A percentile compares a stretch with the other conserved stretches of the same genome.
Evolutionary conservation across 2,329 filamentous ascomycete genomes (phyloP).

Genomic region (Fusarium sp.): DNA sequence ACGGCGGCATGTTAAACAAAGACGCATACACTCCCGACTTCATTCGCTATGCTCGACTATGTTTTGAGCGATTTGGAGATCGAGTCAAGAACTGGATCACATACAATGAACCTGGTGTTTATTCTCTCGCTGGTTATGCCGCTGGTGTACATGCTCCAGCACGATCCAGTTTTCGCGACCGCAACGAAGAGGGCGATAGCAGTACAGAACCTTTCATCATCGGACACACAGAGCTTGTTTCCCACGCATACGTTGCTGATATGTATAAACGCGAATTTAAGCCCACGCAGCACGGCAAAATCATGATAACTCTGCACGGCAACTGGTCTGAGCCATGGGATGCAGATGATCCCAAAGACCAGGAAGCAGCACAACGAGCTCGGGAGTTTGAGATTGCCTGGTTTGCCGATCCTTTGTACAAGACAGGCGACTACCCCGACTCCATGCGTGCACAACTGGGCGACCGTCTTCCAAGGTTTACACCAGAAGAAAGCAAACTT

Average conservation of each 20-base stretch:
- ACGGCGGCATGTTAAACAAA: slow-evolving; percentile 37
- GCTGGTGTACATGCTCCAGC: slow-evolving; percentile 35
- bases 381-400: slow-evolving; percentile 56
- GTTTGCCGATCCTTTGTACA: slow-evolving; percentile 54
- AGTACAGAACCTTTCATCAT: slow-evolving; percentile 52
- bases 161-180: slow-evolving; percentile 37
- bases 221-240: slow-evolving; percentile 53
- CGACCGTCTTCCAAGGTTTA: slow-evolving; percentile 52
- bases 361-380: slow-evolving; percentile 53
- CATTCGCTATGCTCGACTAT: slow-evolving; percentile 37
- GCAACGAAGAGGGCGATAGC: slow-evolving; percentile 33
- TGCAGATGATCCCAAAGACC: slow-evolving; percentile 47
- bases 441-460: slow-evolving; percentile 54
- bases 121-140: slow-evolving; percentile 31
- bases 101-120: slow-evolving; percentile 39
- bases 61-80: slow-evolving; percentile 39
- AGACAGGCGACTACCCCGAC: slow-evolving; percentile 52
- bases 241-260: slow-evolving; percentile 51
- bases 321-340: slow-evolving; percentile 57
- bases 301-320: slow-evolving; percentile 56
- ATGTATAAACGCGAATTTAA: slow-evolving; percentile 55
- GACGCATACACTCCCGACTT: slow-evolving; percentile 37
- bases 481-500: slow-evolving; percentile 52
- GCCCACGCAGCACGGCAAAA: slow-evolving; percentile 49
- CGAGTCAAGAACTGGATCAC: slow-evolving; percentile 41